Evolutionary conservation across 2,329 filamentous ascomycete species (phyloP), one percentile per base, ranked within the genome.

Genomic region (Epichloe coenophiala): DNA sequence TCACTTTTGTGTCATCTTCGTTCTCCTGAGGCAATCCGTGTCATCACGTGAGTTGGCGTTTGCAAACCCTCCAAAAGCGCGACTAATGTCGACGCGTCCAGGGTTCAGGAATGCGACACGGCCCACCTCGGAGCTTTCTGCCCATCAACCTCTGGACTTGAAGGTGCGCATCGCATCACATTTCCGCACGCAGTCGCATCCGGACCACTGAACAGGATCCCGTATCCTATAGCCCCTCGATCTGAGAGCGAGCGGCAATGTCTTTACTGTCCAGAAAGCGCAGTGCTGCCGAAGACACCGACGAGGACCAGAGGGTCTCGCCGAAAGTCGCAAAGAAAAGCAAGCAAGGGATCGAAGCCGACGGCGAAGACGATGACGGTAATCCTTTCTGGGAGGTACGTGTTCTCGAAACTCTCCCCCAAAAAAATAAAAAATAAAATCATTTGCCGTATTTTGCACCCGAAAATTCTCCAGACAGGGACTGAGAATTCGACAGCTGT

Each of bases 351-450:
- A 53, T 57, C 4, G 47, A 58, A 1, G 48, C 59, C 2, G 59
- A 64, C 17, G 66, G 62, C 27, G 65, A 68, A 54, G 68, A 71
- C 54, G 65, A 68, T 4, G 70, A 75, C 1, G 75, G 73, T 6
- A 76, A 77, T 43, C 65, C 71, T 0, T 80, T 71, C 57, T 81
- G 77, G 77, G 76, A 80, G 68, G 77, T 77, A 51, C 35, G 52
- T 51, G 53, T 55, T 19, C 37, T 37, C 31, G 4, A n/a, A 31
- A 3, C n/a, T 21, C 4, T 9, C 11, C 5, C 13, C n/a, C n/a
- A n/a, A n/a, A n/a, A n/a, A n/a, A n/a, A n/a, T n/a, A n/a, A n/a
- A n/a, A n/a, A n/a, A n/a, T n/a, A 4, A 15, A 12, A 4, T n/a
- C 40, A 17, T 11, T 17, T 27, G 19, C 13, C 19, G 3, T 13